Evolutionary conservation across 495 filamentous ascomycete genomes (phyloP), one percentile per base, ranked within the genome.

Genomic region (Lophiotrema nucula): DNA sequence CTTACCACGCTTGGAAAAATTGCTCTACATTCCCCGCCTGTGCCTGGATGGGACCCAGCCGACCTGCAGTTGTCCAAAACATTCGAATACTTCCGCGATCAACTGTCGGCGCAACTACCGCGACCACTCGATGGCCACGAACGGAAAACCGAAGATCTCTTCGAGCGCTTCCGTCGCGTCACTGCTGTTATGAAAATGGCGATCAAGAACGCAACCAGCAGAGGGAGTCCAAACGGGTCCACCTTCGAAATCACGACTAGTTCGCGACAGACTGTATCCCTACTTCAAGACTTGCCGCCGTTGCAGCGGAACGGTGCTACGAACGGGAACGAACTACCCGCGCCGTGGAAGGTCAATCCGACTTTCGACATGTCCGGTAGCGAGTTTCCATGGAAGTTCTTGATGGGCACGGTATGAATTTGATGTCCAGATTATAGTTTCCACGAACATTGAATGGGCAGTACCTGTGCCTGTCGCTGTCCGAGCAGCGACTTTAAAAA

Each of bases 181-280:
- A 62, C 58, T 4, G 56, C 57, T 15, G 38, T 60, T 24, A 60
- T 60, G 57, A 60, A 60, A 16, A 47, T 47, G 39, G 42, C 57
- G 1, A 2, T 60, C 13, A 47, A 26, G 26, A 47, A 13, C 23
- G 50, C 24, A 18, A 28, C 27, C 1, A 47, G 48, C 8, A 24
- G 57, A 19, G 19, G 39, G 3, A 60, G 57, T 24, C 57, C 57
- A 11, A 60, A 48, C 27, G 56, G 47, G 37, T 60, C 57, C 5
- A 53, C 57, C 12, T 60, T 60, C 19, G 57, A 60, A 21, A 53
- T 60, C 28, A 47, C 48, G 13, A 60, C 49, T 4, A 47, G 57
- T 18, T 60, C 57, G 10, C 26, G 57, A 23, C 57, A 47, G 16
- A 54, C 57, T 18, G 57, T 60, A 2, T 53, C 49, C 1, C 22